A percentile compares a stretch with the other conserved stretches of the same genome.
Conservation (phyloP, 345 rosid genomes). For the Erucastrum elatum region DNA sequence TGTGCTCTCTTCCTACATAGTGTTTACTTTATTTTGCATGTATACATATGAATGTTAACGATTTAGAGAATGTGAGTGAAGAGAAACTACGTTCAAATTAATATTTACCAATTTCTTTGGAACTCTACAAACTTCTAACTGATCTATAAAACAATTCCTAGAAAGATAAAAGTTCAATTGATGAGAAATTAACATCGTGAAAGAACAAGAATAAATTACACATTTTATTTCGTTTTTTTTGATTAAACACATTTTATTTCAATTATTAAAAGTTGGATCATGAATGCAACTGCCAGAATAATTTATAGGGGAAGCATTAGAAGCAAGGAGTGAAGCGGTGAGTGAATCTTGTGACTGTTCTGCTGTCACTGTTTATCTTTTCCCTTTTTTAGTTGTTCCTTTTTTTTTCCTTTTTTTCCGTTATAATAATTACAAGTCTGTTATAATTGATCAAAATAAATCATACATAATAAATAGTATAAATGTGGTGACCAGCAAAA, state of each 20-base stretch:
- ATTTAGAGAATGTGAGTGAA: not conserved
- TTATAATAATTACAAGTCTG: constrained; percentile 38
- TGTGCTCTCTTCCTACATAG: not conserved
- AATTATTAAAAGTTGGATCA: constrained; percentile 15
- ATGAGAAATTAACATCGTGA: not conserved
- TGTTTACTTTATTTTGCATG: not conserved
- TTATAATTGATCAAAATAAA: constrained; percentile 12
- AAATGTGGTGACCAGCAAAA: constrained; percentile 36
- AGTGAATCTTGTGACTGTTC: constrained; percentile 43
- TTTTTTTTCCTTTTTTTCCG: constrained; percentile 40
- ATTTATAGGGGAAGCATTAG: not conserved
- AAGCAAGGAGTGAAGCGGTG: constrained; percentile 36
- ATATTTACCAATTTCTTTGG: not conserved
- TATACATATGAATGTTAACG: not conserved
- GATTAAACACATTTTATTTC: not conserved
- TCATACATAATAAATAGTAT: constrained; percentile 13
- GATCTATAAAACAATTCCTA: not conserved
- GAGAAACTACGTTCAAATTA: not conserved
- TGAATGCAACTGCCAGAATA: constrained; percentile 35
- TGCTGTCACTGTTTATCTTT: constrained; percentile 43
- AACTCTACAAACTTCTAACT: not conserved
- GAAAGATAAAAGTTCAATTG: not conserved
- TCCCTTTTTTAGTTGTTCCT: constrained; percentile 36
- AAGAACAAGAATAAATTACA: constrained; percentile 4
- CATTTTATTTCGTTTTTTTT: not conserved